These are phyloP conservation scores for Pseudoneurospora amorphoporcata DNA, from an alignment of 495 filamentous ascomycete species.

Conservation along the genomic window DNA sequence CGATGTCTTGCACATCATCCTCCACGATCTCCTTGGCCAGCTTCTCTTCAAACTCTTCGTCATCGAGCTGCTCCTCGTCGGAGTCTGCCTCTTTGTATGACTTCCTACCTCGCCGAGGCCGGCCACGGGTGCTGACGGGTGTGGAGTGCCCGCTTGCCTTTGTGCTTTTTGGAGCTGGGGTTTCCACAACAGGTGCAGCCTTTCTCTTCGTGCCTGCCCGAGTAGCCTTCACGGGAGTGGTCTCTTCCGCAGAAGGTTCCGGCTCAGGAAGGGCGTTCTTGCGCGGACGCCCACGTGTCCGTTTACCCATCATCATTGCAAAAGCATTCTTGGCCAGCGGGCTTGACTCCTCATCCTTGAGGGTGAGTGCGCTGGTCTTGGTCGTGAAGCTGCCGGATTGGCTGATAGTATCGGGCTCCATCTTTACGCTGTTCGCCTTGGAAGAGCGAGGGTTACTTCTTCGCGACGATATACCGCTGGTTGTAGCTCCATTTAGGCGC, in stretches of 20 bases:
- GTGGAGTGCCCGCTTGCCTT: conserved; percentile 65
- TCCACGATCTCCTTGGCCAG: conserved; percentile 48
- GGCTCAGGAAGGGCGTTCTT: conserved; percentile 3
- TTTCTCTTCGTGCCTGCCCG: conserved; percentile 36
- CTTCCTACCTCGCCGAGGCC: conserved; percentile 28
- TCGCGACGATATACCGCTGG: conserved; percentile 23
- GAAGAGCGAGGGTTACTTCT: conserved; percentile 29
- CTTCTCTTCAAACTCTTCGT: conserved; percentile 61
- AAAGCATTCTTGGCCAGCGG: conserved; percentile 32
- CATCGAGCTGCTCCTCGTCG: conserved; percentile 64
- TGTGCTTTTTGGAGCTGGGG: conserved; percentile 48
- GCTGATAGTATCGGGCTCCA: conserved; percentile 7
- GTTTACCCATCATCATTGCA: conserved; percentile 38
- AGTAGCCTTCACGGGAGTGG: conserved; percentile 7
- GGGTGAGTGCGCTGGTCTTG: conserved; percentile 5
- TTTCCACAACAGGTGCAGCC: not conserved
- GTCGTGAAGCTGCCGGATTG: not conserved
- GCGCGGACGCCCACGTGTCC: conserved; percentile 9
- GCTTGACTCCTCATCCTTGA: conserved; percentile 7
- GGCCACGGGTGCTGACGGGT: conserved; percentile 44
- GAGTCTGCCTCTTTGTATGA: conserved; percentile 41
- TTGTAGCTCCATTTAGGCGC: conserved; percentile 39
- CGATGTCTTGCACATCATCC: conserved; percentile 44
- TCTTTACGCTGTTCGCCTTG: conserved; percentile 23
- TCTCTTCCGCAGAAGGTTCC: not conserved